phyloP scores from a whole-genome alignment of 2,329 filamentous ascomycete genomes.

The Colletotrichum paranaense region DNA sequence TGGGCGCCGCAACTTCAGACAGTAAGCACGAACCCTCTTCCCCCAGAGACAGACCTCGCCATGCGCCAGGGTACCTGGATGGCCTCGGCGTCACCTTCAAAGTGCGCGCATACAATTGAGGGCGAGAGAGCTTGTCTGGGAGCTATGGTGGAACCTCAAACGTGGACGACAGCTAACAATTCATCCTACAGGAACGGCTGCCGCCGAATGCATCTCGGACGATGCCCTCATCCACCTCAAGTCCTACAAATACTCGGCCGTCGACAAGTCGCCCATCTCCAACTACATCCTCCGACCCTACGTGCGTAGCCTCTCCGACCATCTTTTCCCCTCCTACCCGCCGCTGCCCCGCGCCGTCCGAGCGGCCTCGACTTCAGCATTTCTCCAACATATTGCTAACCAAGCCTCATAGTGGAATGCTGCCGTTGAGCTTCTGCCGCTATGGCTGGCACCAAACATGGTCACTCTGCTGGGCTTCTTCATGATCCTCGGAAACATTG shows the following conservation, averaged over 20 bases:
- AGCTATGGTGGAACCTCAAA: not conserved
- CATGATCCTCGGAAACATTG: slow-evolving; percentile 90
- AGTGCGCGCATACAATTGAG: slow-evolving; percentile 6
- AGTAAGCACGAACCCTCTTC: slow-evolving; percentile 23
- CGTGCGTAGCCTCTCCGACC: slow-evolving; percentile 66
- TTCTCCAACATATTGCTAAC: slow-evolving; percentile 36
- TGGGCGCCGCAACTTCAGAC: slow-evolving; percentile 31
- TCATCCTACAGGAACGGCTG: slow-evolving; percentile 56
- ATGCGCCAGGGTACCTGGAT: not conserved
- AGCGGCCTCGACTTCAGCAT: slow-evolving; percentile 14
- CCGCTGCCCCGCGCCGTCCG: slow-evolving; percentile 32
- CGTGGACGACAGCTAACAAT: not conserved
- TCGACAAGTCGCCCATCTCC: slow-evolving; percentile 95
- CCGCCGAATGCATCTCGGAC: slow-evolving; percentile 83
- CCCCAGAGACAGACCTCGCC: not conserved
- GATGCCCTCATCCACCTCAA: slow-evolving; percentile 92
- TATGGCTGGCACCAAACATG: slow-evolving; percentile 99
- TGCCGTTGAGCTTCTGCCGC: slow-evolving; percentile 88
- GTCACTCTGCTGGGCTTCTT: slow-evolving; percentile 95
- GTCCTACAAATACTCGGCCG: slow-evolving; percentile 96
- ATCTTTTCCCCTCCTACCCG: slow-evolving; percentile 16
- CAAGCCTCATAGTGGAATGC: slow-evolving; percentile 84
- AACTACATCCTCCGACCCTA: slow-evolving; percentile 95
- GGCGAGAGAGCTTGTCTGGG: not conserved
- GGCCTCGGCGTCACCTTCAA: not conserved